A percentile compares a stretch with the other conserved stretches of the same genome.
Evolutionary conservation across 2,329 filamentous ascomycete species (phyloP).

Genomic region (Nakataea oryzae): DNA sequence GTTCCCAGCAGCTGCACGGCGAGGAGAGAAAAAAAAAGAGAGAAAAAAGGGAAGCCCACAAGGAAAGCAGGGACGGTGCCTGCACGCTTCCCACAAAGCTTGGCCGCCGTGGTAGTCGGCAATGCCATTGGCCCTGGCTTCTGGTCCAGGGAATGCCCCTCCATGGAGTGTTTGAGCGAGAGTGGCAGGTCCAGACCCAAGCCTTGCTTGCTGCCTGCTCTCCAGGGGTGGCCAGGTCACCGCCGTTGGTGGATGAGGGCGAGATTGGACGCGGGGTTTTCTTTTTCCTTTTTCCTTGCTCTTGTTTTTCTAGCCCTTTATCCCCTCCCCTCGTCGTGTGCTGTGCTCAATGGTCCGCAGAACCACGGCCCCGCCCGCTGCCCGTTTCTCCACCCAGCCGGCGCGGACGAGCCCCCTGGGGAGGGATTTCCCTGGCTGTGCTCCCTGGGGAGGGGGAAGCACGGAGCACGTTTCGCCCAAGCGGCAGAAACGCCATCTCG

Average conservation of each 20-base stretch:
- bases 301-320: not conserved
- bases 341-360: not conserved
- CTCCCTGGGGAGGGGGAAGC: too few relatives aligned
- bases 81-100: too few relatives aligned
- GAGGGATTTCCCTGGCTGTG: not conserved
- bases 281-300: not conserved
- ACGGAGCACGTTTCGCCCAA: not conserved
- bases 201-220: not conserved
- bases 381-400: not conserved
- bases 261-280: too few relatives aligned
- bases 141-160: not conserved
- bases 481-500: not conserved
- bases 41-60: not conserved
- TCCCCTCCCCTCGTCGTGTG: not conserved
- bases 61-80: too few relatives aligned
- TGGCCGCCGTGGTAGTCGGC: too few relatives aligned
- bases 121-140: not conserved
- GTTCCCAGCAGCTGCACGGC: not conserved
- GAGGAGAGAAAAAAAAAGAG: not conserved
- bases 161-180: too few relatives aligned
- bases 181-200: too few relatives aligned
- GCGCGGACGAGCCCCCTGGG: not conserved
- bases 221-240: too few relatives aligned
- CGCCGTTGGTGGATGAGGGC: too few relatives aligned
- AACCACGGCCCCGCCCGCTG: not conserved